Base-by-base conservation (phyloP, 768 basidiomycete genomes). In the Phaeotremella skinneri region DNA sequence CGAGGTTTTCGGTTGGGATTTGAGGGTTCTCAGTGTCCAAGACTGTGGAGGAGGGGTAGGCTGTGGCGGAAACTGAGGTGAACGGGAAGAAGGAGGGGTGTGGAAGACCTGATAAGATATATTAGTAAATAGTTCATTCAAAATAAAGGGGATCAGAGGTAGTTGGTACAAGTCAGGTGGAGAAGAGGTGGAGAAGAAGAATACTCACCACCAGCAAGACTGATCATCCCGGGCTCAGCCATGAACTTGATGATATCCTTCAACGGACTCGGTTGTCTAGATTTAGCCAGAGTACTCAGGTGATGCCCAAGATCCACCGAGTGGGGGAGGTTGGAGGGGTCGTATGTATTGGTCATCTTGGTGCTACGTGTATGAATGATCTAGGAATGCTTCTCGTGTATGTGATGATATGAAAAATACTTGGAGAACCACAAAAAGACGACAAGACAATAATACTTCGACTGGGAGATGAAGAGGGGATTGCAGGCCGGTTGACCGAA, bases 11-110 rank as follows among this genome's bases (percentile, higher is more conserved):
- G 43, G 43, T 45, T 45, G 43, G 43, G 43, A 23, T 13, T 13
- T 7, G 7, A 6, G 43, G 43, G 43, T 45, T 23, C 13, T 11
- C 13, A 21, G 57, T 52, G 51, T 39, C 47, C 17, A 58, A 34
- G 16, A 45, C 57, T 21, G 50, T 58, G 26, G 37, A 52, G 50
- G 42, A 26, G 50, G 57, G 57, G 34, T 21, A 58, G 29, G 50
- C 49, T 20, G 42, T 48, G 3, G 55, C 55, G 23, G 26, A n/a
- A 2, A 56, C 3, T 7, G 55, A 56, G 4, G 42, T 47, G 27
- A 56, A n/a, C 3, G 55, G 55, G 45, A 56, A 56, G 20, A 56
- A 48, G 4, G 55, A 56, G 14, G 55, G 55, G 30, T 56, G 55
- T 13, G 55, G 55, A 17, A 56, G 55, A 47, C 55, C 55, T 56